Conservation (phyloP, 129 eudicot genomes). For the Artemisia argyi region DNA sequence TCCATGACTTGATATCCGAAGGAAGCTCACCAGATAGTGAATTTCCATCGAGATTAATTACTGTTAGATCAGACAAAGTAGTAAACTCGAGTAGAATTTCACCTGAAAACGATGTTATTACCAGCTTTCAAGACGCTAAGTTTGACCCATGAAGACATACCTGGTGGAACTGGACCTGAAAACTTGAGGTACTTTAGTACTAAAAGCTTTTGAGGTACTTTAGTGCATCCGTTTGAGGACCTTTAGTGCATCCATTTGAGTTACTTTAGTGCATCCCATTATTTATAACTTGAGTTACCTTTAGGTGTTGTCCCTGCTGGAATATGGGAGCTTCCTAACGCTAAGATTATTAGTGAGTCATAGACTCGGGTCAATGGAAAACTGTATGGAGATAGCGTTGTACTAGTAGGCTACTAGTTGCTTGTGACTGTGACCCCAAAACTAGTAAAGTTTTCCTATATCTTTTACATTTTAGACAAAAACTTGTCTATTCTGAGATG, state of each 20-base stretch:
- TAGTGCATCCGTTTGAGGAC: no score
- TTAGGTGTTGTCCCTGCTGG: no score
- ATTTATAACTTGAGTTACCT: no score
- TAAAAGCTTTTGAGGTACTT: no score
- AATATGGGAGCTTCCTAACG: no score
- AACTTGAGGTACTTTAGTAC: no score
- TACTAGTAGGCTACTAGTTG: background rate
- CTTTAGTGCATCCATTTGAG: no score
- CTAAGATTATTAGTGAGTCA: background rate
- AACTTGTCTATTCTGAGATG: background rate
- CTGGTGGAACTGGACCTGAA: conserved; percentile 49
- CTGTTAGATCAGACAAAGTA: conserved; percentile 28
- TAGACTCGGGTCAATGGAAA: background rate
- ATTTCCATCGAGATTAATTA: conserved; percentile 47
- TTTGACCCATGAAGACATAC: conserved; percentile 44
- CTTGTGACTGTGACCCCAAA: conserved; percentile 16
- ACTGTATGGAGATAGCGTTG: background rate
- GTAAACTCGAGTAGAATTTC: conserved; percentile 51
- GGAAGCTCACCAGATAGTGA: conserved; percentile 54
- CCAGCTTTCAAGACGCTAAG: conserved; percentile 45
- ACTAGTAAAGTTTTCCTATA: background rate
- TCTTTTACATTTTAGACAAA: background rate
- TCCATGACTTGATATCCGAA: conserved; percentile 38
- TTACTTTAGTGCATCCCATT: no score
- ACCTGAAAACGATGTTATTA: conserved; percentile 45